These are phyloP conservation scores for Excoecaria agallocha DNA, from an alignment of 345 rosid species.

Conservation along the genomic window DNA sequence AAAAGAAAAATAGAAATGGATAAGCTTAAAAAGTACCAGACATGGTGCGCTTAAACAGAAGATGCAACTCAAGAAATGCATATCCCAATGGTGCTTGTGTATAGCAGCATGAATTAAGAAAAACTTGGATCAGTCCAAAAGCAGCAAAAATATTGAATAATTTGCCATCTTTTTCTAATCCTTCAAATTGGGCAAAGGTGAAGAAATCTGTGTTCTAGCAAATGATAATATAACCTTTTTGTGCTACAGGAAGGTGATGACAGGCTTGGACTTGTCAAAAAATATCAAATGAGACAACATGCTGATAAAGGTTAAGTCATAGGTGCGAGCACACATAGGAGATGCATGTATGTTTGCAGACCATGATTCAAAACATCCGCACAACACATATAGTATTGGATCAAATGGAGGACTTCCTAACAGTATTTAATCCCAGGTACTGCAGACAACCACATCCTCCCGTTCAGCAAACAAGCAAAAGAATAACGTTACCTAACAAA, in stretches of 20 bases:
- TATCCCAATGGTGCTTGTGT: neutral
- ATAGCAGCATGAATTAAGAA: neutral
- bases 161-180: neutral
- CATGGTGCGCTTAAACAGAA: neutral
- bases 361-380: neutral
- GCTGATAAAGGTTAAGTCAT: neutral
- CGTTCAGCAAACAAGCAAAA: neutral
- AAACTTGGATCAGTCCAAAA: neutral
- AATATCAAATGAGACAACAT: neutral
- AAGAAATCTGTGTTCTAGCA: neutral
- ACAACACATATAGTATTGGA: neutral
- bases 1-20: constrained; percentile 1
- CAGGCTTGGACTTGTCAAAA: neutral
- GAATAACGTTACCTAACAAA: neutral
- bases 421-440: neutral
- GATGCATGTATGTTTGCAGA: neutral
- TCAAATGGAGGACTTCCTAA: neutral
- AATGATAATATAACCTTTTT: neutral
- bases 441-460: too few species aligned
- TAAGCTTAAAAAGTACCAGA: constrained; percentile 2
- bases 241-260: neutral
- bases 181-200: neutral
- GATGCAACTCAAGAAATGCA: neutral
- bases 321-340: neutral
- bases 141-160: neutral